Conservation (phyloP, 345 rosid genomes). For the Dimocarpus longan region DNA sequence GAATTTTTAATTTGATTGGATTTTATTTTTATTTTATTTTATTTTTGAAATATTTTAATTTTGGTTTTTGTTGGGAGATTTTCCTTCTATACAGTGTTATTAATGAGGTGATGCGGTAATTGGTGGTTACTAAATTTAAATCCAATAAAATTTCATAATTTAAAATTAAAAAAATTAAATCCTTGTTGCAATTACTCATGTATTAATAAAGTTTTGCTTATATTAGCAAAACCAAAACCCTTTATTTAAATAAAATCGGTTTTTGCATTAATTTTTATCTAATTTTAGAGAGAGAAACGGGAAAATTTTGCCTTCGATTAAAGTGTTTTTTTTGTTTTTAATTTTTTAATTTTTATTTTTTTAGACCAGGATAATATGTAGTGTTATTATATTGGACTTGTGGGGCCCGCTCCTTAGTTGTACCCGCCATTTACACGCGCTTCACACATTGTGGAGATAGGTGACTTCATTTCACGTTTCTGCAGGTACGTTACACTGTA, state of each 20-base stretch:
- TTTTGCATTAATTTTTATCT: no score
- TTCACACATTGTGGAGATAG: not conserved
- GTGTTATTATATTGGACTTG: not conserved
- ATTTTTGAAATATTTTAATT: not conserved
- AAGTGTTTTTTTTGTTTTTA: no score
- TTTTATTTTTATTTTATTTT: not conserved
- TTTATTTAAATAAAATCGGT: not conserved
- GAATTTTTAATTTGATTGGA: not conserved
- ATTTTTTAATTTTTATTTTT: no score
- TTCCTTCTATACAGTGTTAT: no score
- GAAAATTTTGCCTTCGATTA: not conserved
- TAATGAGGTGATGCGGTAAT: no score
- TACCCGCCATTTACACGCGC: not conserved
- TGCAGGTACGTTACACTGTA: not conserved
- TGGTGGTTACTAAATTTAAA: no score
- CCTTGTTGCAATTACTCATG: no score
- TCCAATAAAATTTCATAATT: no score
- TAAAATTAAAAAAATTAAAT: no score
- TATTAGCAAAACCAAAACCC: no score
- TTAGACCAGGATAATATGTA: not conserved
- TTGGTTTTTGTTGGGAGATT: no score
- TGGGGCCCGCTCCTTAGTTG: not conserved
- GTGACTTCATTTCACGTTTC: not conserved
- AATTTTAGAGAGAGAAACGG: not conserved
- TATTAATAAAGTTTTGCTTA: no score